Evolutionary conservation across 1,139 yeast species (phyloP).

Genomic region (Pichia sp.): DNA sequence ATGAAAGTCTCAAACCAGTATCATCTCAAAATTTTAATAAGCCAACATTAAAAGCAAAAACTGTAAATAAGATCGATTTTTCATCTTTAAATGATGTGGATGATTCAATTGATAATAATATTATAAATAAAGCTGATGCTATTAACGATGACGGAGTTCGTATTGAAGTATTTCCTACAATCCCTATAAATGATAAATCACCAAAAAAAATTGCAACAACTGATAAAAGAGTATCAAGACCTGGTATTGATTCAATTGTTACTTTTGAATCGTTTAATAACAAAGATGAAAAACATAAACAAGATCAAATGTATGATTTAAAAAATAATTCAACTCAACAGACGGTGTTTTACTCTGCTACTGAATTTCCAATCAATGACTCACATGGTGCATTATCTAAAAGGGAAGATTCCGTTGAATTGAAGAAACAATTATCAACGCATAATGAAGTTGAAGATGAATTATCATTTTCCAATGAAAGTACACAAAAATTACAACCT

Average conservation of each 20-base stretch:
- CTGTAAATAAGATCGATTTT: slow-evolving; percentile 9
- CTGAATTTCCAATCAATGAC: slow-evolving; percentile 8
- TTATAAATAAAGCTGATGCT: not conserved
- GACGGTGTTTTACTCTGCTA: slow-evolving; percentile 16
- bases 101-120: not conserved
- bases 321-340: slow-evolving; percentile 16
- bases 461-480: not conserved
- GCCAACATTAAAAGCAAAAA: not conserved
- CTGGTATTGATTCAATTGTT: slow-evolving; percentile 10
- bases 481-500: not conserved
- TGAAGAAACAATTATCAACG: not conserved
- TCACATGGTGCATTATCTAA: not conserved
- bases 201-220: not conserved
- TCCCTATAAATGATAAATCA: not conserved
- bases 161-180: not conserved
- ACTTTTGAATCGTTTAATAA: slow-evolving; percentile 10
- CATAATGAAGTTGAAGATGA: not conserved
- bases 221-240: not conserved
- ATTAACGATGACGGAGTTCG: not conserved
- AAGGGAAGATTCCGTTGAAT: not conserved
- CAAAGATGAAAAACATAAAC: slow-evolving; percentile 3
- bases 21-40: too few relatives aligned
- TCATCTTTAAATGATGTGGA: slow-evolving; percentile 5
- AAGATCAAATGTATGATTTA: slow-evolving; percentile 10
- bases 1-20: too few relatives aligned